Evolutionary conservation across 129 eudicot genomes (phyloP).

Genomic region (Chrysanthemum makinoi): DNA sequence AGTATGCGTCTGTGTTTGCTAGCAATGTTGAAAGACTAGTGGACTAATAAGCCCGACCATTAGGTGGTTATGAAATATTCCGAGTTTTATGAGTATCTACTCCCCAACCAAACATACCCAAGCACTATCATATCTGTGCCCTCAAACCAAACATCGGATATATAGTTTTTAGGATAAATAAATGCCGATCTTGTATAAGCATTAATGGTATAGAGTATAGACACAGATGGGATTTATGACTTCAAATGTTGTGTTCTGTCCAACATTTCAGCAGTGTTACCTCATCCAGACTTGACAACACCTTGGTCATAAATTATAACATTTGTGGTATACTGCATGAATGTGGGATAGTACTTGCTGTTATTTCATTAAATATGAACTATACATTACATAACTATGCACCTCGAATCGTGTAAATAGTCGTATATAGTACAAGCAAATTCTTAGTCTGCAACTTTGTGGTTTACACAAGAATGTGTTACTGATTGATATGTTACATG

Average conservation of each 20-base stretch:
- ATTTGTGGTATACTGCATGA: conserved; percentile 1
- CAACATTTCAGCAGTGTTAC: conserved; percentile 8
- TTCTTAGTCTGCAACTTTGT: neutral
- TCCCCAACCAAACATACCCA: too few relatives aligned
- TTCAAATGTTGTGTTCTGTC: neutral
- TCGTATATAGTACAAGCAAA: neutral
- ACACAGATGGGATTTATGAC: too few relatives aligned
- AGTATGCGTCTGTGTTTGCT: too few relatives aligned
- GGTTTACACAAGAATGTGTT: conserved; percentile 27
- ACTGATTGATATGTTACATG: conserved; percentile 25
- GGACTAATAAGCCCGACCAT: too few relatives aligned
- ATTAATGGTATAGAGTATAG: too few relatives aligned
- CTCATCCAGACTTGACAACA: neutral
- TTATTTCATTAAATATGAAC: neutral
- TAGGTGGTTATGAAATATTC: too few relatives aligned
- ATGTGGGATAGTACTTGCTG: neutral
- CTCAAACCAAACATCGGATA: too few relatives aligned
- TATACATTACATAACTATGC: neutral
- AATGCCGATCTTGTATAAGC: too few relatives aligned
- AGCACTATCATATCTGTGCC: too few relatives aligned
- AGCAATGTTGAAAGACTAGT: too few relatives aligned
- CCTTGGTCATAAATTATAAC: conserved; percentile 4
- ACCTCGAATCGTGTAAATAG: neutral
- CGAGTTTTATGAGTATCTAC: too few relatives aligned
- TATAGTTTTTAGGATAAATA: too few relatives aligned